Conservation (phyloP, 768 basidiomycete species). For the Xerocomellus chrysenteron region DNA sequence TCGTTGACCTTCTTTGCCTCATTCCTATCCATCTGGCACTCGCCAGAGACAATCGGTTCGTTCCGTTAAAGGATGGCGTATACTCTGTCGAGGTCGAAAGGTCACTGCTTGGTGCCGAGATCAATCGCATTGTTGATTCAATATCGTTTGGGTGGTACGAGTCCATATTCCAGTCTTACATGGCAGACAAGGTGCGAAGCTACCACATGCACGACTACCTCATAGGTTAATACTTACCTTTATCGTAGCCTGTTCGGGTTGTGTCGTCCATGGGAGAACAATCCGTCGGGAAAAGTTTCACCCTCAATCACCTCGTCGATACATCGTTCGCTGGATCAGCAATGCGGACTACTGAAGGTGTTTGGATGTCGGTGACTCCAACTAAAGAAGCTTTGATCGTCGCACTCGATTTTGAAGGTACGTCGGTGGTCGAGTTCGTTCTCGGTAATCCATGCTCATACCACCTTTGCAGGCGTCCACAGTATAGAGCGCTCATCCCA, state of each 20-base stretch:
- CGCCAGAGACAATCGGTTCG: slow-evolving; percentile 57
- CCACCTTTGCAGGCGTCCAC: slow-evolving; percentile 49
- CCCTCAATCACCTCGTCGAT: slow-evolving; percentile 60
- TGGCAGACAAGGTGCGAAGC: slow-evolving; percentile 48
- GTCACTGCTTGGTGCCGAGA: slow-evolving; percentile 56
- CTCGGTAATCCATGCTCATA: background rate
- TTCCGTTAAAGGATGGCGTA: slow-evolving; percentile 60
- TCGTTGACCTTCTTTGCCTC: slow-evolving; percentile 58
- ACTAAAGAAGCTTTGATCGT: slow-evolving; percentile 56
- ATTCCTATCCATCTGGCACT: slow-evolving; percentile 66
- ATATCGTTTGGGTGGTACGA: slow-evolving; percentile 69
- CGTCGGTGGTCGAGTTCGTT: background rate
- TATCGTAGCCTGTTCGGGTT: slow-evolving; percentile 53
- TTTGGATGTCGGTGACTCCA: slow-evolving; percentile 67
- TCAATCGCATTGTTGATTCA: slow-evolving; percentile 52
- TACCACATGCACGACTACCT: background rate
- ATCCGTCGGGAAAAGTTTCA: slow-evolving; percentile 60
- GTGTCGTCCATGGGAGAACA: slow-evolving; percentile 71
- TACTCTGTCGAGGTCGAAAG: slow-evolving; percentile 49
- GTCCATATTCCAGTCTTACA: slow-evolving; percentile 60
- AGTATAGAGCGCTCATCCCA: slow-evolving; percentile 62
- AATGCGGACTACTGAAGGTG: slow-evolving; percentile 63
- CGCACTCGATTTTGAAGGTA: slow-evolving; percentile 65
- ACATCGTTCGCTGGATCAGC: slow-evolving; percentile 66
- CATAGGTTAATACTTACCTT: background rate